Conservation (phyloP, 495 filamentous ascomycete genomes). For the Articulospora tetracladia region DNA sequence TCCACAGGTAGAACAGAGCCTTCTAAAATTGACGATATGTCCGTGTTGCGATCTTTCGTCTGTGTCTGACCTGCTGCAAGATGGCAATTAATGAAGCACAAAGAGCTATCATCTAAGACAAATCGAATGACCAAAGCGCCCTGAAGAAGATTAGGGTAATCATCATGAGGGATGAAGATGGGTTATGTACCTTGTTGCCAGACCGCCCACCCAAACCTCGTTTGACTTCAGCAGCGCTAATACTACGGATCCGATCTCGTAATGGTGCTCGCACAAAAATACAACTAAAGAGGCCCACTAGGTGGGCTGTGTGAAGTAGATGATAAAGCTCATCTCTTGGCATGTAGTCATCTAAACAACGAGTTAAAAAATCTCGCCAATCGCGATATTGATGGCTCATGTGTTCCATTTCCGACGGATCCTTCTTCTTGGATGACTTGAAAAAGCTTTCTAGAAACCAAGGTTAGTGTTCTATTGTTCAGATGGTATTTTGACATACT, state of each 20-base stretch:
- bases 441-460: conserved; percentile 58
- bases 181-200: conserved; percentile 74
- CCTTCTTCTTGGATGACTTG: conserved; percentile 79
- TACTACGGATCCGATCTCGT: conserved; percentile 66
- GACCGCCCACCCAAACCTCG: conserved; percentile 90
- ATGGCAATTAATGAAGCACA: conserved; percentile 98
- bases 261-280: conserved; percentile 84
- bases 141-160: conserved; percentile 28
- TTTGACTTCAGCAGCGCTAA: conserved; percentile 82
- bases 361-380: conserved; percentile 85
- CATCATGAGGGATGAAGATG: neutral
- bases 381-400: conserved; percentile 98
- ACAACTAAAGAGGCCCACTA: conserved; percentile 94
- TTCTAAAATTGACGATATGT: conserved; percentile 88
- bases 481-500: conserved; percentile 46
- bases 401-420: conserved; percentile 81
- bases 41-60: conserved; percentile 87
- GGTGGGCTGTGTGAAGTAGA: conserved; percentile 79
- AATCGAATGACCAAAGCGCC: conserved; percentile 91
- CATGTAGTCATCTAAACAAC: conserved; percentile 78
- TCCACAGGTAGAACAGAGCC: conserved; percentile 66
- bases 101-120: conserved; percentile 81
- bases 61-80: conserved; percentile 89
- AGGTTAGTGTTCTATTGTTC: conserved; percentile 16
- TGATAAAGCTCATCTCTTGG: conserved; percentile 74